Percentiles rank a stretch among this genome's conserved stretches.
Conservation (phyloP, 306 rosid species). For the Alnus rubra region DNA sequence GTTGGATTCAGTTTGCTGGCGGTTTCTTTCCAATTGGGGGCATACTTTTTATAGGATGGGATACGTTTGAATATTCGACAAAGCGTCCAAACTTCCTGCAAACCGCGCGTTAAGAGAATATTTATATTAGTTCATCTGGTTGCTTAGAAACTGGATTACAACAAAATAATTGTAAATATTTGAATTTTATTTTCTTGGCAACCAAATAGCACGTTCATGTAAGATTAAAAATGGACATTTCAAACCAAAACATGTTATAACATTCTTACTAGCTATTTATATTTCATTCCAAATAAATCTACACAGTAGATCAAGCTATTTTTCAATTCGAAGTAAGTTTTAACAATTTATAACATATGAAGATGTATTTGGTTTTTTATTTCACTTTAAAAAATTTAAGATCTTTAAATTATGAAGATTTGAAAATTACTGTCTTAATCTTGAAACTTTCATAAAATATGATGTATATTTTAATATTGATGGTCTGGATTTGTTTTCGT, state of each 20-base stretch:
- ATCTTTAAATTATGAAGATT: neutral
- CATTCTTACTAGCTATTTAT: too few relatives aligned
- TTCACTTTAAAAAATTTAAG: neutral
- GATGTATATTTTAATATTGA: neutral
- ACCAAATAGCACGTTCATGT: neutral
- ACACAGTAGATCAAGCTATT: too few relatives aligned
- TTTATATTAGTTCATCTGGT: neutral
- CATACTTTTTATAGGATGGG: constrained; percentile 57
- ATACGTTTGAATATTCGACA: constrained; percentile 82
- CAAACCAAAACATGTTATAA: too few relatives aligned
- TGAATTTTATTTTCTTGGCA: neutral
- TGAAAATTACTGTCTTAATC: too few relatives aligned
- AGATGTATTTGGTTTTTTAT: neutral
- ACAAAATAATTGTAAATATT: neutral
- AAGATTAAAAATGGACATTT: neutral
- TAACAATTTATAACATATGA: too few relatives aligned
- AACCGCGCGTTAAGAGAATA: too few relatives aligned
- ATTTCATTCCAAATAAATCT: too few relatives aligned
- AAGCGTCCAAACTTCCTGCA: constrained; percentile 93
- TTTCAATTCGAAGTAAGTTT: neutral
- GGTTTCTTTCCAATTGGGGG: constrained; percentile 43
- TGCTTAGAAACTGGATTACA: neutral
- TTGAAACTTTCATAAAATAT: too few relatives aligned
- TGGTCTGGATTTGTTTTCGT: neutral
- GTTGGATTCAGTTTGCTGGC: constrained; percentile 24